Conservation (phyloP, 352 stramenopile species). For the Globisporangium cystogenes region DNA sequence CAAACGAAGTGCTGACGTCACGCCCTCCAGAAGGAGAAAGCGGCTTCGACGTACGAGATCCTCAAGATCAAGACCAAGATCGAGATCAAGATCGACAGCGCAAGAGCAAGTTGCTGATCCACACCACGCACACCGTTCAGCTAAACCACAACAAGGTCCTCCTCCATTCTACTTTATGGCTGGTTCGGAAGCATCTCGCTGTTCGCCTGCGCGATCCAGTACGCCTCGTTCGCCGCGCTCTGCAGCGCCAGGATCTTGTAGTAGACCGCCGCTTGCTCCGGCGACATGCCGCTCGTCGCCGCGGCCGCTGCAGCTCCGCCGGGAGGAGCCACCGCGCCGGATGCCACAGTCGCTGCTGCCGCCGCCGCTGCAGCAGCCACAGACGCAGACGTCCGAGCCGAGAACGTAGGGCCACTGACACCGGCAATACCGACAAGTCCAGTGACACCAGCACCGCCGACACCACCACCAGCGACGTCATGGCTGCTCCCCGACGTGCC, state of each 20-base stretch:
- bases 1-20: too few species aligned
- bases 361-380: background rate
- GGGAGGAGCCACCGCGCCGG: background rate
- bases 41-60: too few species aligned
- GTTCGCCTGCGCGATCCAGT: conserved; percentile 35
- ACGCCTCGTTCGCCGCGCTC: conserved; percentile 27
- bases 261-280: conserved; percentile 13
- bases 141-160: background rate
- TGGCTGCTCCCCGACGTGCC: background rate
- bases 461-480: too few species aligned
- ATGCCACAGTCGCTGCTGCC: background rate
- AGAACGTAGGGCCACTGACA: background rate
- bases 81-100: too few species aligned
- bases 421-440: too few species aligned
- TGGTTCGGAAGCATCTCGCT: conserved; percentile 23
- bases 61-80: too few species aligned
- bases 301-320: background rate
- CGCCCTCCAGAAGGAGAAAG: too few species aligned
- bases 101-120: background rate
- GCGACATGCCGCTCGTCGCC: background rate
- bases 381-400: background rate
- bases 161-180: background rate
- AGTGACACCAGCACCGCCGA: too few species aligned
- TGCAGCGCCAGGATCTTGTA: conserved; percentile 36
- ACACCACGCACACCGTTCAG: too few species aligned